Percentiles rank a stretch among this genome's conserved stretches.
Conservation (phyloP, 768 basidiomycete genomes). For the Termitomyces bulborhizus region DNA sequence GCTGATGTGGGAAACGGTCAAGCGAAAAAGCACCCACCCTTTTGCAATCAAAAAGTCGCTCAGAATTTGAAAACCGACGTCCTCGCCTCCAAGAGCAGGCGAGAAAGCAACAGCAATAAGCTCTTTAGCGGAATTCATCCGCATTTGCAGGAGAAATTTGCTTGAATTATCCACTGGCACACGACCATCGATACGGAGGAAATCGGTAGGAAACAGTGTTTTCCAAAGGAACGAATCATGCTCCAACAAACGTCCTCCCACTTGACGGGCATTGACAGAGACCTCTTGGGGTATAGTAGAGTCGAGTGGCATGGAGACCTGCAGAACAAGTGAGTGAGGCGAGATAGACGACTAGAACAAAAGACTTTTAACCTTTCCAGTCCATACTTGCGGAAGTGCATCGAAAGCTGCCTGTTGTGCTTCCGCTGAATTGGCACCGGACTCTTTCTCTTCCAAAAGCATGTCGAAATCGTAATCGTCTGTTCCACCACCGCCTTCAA, state of each 20-base stretch:
- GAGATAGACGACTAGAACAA: background rate
- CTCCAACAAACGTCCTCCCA: constrained; percentile 66
- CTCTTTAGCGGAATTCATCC: constrained; percentile 73
- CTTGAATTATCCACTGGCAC: constrained; percentile 72
- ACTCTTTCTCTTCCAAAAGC: constrained; percentile 65
- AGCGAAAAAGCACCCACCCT: constrained; percentile 41
- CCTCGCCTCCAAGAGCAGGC: constrained; percentile 37
- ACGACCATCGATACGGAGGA: constrained; percentile 76
- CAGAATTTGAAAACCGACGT: constrained; percentile 52
- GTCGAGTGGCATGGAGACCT: constrained; percentile 81
- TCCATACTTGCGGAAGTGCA: constrained; percentile 61
- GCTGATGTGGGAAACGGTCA: background rate
- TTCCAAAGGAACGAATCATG: constrained; percentile 62
- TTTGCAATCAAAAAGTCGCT: constrained; percentile 66
- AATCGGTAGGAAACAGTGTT: constrained; percentile 65
- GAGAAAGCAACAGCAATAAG: constrained; percentile 72
- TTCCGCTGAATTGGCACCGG: constrained; percentile 29
- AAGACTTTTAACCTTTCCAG: constrained; percentile 52
- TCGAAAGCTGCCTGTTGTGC: constrained; percentile 47
- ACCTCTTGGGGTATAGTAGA: constrained; percentile 63
- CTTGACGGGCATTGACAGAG: constrained; percentile 63
- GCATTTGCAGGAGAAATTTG: constrained; percentile 73
- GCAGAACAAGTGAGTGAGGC: constrained; percentile 8
- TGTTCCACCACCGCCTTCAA: constrained; percentile 34
- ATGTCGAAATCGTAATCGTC: constrained; percentile 85